phyloP scores from a whole-genome alignment of 768 basidiomycete genomes.

The Tricholoma furcatifolium region DNA sequence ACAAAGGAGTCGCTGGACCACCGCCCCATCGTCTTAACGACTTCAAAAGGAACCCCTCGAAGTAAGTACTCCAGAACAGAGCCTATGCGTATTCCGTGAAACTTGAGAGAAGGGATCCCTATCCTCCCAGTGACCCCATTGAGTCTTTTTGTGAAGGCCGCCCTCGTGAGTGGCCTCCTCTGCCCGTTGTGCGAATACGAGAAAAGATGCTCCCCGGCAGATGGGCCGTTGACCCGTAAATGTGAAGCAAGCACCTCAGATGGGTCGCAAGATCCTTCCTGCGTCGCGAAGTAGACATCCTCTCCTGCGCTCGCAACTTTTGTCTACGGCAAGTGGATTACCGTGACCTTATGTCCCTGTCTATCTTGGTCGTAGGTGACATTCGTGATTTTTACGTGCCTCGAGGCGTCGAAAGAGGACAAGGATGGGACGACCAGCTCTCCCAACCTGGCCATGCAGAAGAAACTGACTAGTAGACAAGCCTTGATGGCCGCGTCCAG shows the following conservation, averaged over 20 bases:
- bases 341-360: slow-evolving; percentile 11
- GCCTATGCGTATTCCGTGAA: too few relatives aligned
- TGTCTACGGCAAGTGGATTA: slow-evolving; percentile 14
- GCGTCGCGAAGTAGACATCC: slow-evolving; percentile 14
- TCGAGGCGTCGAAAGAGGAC: too few relatives aligned
- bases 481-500: too few relatives aligned
- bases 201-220: slow-evolving; percentile 2
- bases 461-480: too few relatives aligned
- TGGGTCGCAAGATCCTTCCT: slow-evolving; percentile 11
- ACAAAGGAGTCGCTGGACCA: slow-evolving; percentile 5
- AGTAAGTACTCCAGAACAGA: too few relatives aligned
- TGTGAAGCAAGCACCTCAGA: slow-evolving; percentile 8
- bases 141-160: slow-evolving; percentile 17
- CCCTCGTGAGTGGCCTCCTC: slow-evolving; percentile 19
- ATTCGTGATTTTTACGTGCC: too few relatives aligned
- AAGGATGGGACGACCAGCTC: too few relatives aligned
- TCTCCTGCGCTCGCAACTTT: slow-evolving; percentile 15
- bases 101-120: slow-evolving; percentile 1
- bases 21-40: too few relatives aligned
- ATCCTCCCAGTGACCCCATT: background rate
- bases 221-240: slow-evolving; percentile 12
- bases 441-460: too few relatives aligned
- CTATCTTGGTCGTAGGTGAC: too few relatives aligned
- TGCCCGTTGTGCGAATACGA: background rate
- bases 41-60: too few relatives aligned